A percentile compares a stretch with the other conserved stretches of the same genome.
Evolutionary conservation across 192 early-diverging fungal species (phyloP).

Genomic region (Diversispora epigaea): DNA sequence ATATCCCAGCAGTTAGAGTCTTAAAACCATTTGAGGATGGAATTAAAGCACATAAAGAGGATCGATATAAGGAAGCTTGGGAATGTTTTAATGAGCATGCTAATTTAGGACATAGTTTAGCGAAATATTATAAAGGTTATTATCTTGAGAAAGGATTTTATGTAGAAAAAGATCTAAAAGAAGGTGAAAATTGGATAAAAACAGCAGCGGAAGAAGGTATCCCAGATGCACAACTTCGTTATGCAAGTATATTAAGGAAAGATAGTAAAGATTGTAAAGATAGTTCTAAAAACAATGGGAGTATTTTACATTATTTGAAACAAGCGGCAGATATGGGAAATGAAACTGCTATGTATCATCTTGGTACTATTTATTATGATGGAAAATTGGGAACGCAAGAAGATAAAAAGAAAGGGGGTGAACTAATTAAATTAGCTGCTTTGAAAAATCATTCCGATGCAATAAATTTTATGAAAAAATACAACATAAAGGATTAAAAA

Average conservation of each 20-base stretch:
- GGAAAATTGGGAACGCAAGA: constrained; percentile 2
- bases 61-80: not conserved
- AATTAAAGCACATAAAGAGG: constrained; percentile 5
- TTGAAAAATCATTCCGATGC: constrained; percentile 20
- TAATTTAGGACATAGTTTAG: not conserved
- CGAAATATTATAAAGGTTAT: constrained; percentile 29
- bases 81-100: constrained; percentile 23
- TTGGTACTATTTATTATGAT: constrained; percentile 11
- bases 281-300: not conserved
- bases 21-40: constrained; percentile 18
- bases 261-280: not conserved
- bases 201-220: constrained; percentile 22
- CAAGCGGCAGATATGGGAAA: constrained; percentile 9
- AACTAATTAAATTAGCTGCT: constrained; percentile 12
- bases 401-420: not conserved
- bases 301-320: constrained; percentile 7
- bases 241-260: not conserved
- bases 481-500: no score
- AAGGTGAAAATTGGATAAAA: not conserved
- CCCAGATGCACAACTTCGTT: constrained; percentile 25
- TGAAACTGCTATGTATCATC: not conserved
- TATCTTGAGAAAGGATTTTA: constrained; percentile 11
- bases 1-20: not conserved
- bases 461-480: not conserved
- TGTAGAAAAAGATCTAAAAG: not conserved